Evolutionary conservation across 2,329 filamentous ascomycete species (phyloP), one percentile per base, ranked within the genome.

Genomic region (Ophiocordyceps camponoti-leonardi): DNA sequence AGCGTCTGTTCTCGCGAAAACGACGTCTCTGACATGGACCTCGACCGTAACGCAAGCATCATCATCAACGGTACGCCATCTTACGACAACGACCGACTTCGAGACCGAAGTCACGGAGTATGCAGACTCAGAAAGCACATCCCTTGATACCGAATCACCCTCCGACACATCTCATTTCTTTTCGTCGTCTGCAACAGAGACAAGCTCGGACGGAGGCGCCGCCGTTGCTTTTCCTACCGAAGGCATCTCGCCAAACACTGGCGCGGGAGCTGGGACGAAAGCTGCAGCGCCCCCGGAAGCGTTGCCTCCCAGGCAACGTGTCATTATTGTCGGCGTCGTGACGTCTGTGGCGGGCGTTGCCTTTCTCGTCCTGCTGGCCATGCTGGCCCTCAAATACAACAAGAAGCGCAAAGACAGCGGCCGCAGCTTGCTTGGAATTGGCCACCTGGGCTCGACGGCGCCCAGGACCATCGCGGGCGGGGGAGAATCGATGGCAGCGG

Each of bases 311-410:
- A 56, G 64, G 45, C 62, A 62, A 48, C 59, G 61, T 47, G 56
- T 79, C 26, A 72, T 75, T 8, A 75, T 74, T 8, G 75, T 74
- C 1, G 68, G 75, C 30, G 72, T 79, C 1, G 63, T 78, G 18
- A 75, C 75, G 20, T 67, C 72, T 39, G 56, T 81, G 30, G 76
- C 77, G 16, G 77, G 76, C 18, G 58, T 74, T 2, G 75, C 75
- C 13, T 62, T 80, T 42, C 56, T 81, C 43, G 58, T 75, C 4
- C 56, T 79, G 5, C 56, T 79, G 19, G 56, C 75, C 6, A 58
- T 80, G 47, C 62, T 72, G 48, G 52, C 71, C n/a, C 54, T 80
- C 41, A 66, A 67, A 51, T 75, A 72, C 64, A 77, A 68, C 64
- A 77, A 68, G 64, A 78, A 70, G 54, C 67, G 65, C 46, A 65